A percentile compares a stretch with the other conserved stretches of the same genome.
Evolutionary conservation across 257 asterid species (phyloP).

Genomic region (Plantago elongata): DNA sequence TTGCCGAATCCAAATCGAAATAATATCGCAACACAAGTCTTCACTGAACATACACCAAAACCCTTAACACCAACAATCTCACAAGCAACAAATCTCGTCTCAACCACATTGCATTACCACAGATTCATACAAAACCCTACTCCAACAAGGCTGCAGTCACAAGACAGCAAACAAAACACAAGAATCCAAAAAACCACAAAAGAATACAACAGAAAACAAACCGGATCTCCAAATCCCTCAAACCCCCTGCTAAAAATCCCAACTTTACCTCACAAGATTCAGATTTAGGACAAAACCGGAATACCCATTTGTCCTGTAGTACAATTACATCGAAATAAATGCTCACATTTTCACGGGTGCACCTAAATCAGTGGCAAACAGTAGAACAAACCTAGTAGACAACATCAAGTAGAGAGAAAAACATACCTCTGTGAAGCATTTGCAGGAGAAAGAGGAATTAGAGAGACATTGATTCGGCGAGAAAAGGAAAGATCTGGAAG

Average conservation of each 20-base stretch:
- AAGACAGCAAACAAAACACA: conserved; percentile 15
- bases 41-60: conserved; percentile 6
- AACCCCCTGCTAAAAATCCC: conserved; percentile 24
- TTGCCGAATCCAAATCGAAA: too few relatives aligned
- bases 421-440: conserved; percentile 34
- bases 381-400: conserved; percentile 9
- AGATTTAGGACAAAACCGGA: conserved; percentile 19
- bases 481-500: conserved; percentile 37
- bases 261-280: conserved; percentile 23
- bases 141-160: conserved; percentile 6
- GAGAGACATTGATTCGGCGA: conserved; percentile 21
- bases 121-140: conserved; percentile 3
- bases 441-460: conserved; percentile 17
- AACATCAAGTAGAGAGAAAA: conserved; percentile 1
- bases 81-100: conserved; percentile 14
- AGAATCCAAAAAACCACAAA: conserved; percentile 11
- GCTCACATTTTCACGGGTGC: conserved; percentile 19
- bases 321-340: conserved; percentile 16
- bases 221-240: conserved; percentile 32
- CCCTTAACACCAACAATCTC: conserved; percentile 16
- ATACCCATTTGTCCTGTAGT: background rate
- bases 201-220: conserved; percentile 16
- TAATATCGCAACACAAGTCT: background rate
- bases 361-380: conserved; percentile 10
- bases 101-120: conserved; percentile 9